A percentile compares a stretch with the other conserved stretches of the same genome.
Conservation (phyloP, 208 protist genomes). For the Angomonas deanei region DNA sequence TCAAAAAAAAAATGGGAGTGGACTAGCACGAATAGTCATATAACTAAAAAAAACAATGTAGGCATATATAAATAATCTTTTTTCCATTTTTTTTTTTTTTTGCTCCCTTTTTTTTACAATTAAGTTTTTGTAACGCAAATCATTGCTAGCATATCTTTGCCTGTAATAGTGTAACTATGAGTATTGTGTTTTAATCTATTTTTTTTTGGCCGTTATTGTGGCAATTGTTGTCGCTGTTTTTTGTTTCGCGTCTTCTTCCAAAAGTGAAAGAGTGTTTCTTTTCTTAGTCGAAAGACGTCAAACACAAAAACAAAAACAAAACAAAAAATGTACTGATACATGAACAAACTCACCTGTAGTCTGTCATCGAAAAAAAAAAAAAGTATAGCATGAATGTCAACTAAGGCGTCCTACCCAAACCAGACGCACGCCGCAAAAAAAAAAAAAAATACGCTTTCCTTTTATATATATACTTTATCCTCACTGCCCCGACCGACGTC, state of each 20-base stretch:
- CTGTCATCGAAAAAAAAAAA: slow-evolving; percentile 11
- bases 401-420: not conserved
- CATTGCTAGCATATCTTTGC: too few species aligned
- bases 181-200: too few species aligned
- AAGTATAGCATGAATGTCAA: too few species aligned
- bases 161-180: too few species aligned
- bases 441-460: not conserved
- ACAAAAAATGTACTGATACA: too few species aligned
- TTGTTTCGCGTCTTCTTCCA: too few species aligned
- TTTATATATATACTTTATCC: not conserved
- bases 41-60: not conserved
- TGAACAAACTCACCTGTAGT: too few species aligned
- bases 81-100: slow-evolving; percentile 1
- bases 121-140: slow-evolving; percentile 6
- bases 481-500: not conserved
- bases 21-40: slow-evolving; percentile 7
- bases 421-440: slow-evolving; percentile 4
- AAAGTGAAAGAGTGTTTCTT: too few species aligned
- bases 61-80: slow-evolving; percentile 10
- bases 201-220: too few species aligned
- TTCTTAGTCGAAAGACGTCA: too few species aligned
- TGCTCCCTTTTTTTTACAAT: slow-evolving; percentile 9
- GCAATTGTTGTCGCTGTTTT: too few species aligned
- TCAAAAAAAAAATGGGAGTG: slow-evolving; percentile 15
- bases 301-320: too few species aligned